Evolutionary conservation across 371 early-diverging fungal species (phyloP).

Genomic region (Phascolomyces articulosus): DNA sequence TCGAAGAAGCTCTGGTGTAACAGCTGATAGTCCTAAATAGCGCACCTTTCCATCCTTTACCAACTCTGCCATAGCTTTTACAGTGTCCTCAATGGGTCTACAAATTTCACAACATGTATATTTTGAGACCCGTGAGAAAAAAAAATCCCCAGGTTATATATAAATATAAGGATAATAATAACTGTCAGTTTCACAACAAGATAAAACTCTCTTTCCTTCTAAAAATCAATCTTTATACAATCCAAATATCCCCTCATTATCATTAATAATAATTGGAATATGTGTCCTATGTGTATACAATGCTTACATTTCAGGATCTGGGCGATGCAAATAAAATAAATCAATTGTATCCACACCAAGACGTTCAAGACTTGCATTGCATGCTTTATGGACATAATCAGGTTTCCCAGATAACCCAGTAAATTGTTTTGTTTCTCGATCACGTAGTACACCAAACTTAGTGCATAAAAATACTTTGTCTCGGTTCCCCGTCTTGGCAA

Average conservation of each 20-base stretch:
- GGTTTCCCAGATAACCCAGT: slow-evolving; percentile 45
- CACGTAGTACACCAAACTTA: slow-evolving; percentile 41
- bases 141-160: too few relatives aligned
- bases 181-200: too few relatives aligned
- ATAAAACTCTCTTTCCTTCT: too few relatives aligned
- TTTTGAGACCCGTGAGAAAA: too few relatives aligned
- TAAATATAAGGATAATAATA: too few relatives aligned
- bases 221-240: too few relatives aligned
- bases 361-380: slow-evolving; percentile 45
- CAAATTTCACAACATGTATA: background rate
- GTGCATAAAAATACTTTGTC: slow-evolving; percentile 52
- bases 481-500: slow-evolving; percentile 31
- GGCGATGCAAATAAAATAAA: slow-evolving; percentile 63
- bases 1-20: slow-evolving; percentile 52
- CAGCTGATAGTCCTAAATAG: slow-evolving; percentile 65
- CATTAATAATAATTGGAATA: too few relatives aligned
- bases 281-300: slow-evolving; percentile 11
- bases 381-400: slow-evolving; percentile 50
- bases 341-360: slow-evolving; percentile 57
- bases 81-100: slow-evolving; percentile 60
- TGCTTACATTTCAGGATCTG: slow-evolving; percentile 27
- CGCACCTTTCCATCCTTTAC: slow-evolving; percentile 64
- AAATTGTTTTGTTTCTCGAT: slow-evolving; percentile 20
- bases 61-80: slow-evolving; percentile 62
- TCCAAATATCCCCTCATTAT: too few relatives aligned